Evolutionary conservation across 2,329 filamentous ascomycete species (phyloP).

Genomic region (Aspergillus sp.): DNA sequence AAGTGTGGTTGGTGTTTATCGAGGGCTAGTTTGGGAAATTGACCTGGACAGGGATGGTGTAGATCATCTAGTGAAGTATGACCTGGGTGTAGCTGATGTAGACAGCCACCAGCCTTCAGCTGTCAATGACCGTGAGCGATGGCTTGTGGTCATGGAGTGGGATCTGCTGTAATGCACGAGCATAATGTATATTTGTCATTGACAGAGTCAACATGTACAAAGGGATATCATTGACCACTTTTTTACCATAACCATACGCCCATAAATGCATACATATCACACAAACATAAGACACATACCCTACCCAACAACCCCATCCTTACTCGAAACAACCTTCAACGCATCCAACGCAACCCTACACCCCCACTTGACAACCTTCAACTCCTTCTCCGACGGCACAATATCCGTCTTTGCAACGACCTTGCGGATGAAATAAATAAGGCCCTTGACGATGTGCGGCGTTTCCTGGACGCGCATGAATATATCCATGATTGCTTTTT

Average conservation of each 20-base stretch:
- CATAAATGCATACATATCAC: no score
- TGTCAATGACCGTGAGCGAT: conserved; percentile 12
- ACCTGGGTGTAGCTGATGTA: neutral
- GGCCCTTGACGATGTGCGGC: conserved; percentile 62
- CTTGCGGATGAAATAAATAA: conserved; percentile 75
- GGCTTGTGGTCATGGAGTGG: conserved; percentile 37
- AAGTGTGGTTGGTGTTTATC: conserved; percentile 24
- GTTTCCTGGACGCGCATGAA: conserved; percentile 60
- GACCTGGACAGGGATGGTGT: conserved; percentile 13
- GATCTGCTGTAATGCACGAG: conserved; percentile 18
- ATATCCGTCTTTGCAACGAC: conserved; percentile 61
- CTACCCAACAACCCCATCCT: no score
- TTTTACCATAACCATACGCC: no score
- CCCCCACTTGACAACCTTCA: conserved; percentile 44
- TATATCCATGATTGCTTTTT: conserved; percentile 56
- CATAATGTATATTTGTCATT: neutral
- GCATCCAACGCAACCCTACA: conserved; percentile 37
- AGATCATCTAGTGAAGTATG: neutral
- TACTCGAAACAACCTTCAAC: conserved; percentile 28
- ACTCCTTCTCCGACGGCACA: conserved; percentile 43
- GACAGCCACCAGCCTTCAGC: neutral
- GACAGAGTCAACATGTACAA: no score
- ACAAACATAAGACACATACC: neutral
- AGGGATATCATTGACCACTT: no score
- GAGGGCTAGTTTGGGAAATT: conserved; percentile 31